phyloP scores from a whole-genome alignment of 768 basidiomycete species.

The Gautieria morchelliformis region DNA sequence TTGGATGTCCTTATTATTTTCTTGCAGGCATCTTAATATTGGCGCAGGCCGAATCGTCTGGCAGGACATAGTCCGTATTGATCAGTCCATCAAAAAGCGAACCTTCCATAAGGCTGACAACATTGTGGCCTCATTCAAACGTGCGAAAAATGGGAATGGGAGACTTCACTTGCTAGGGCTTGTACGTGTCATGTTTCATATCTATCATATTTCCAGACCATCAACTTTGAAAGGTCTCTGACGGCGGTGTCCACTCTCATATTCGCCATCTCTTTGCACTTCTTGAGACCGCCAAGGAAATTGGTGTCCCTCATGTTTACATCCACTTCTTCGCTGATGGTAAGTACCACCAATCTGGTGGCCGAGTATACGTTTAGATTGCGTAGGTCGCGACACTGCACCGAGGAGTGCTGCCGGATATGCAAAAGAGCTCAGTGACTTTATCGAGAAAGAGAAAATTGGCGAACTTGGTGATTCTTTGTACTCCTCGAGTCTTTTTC shows the following conservation, averaged over 20 bases:
- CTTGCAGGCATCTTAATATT: conserved; percentile 80
- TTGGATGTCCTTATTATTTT: not conserved
- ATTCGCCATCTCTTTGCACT: conserved; percentile 85
- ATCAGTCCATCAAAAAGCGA: conserved; percentile 81
- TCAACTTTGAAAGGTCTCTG: conserved; percentile 55
- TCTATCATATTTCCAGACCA: not conserved
- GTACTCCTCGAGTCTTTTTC: not conserved
- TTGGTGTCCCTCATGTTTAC: conserved; percentile 76
- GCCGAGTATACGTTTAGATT: not conserved
- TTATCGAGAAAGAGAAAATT: conserved; percentile 64
- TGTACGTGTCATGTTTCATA: conserved; percentile 31
- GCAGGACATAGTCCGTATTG: conserved; percentile 97
- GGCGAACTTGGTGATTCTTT: conserved; percentile 45
- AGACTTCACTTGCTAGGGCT: conserved; percentile 84
- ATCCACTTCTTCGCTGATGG: conserved; percentile 87
- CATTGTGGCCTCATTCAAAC: conserved; percentile 65
- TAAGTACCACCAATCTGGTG: not conserved
- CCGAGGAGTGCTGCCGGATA: conserved; percentile 76
- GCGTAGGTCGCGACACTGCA: conserved; percentile 76
- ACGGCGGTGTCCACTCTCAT: conserved; percentile 96
- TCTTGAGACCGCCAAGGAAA: conserved; percentile 81
- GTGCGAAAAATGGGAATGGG: conserved; percentile 74
- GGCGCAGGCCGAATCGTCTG: conserved; percentile 92
- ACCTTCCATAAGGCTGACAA: conserved; percentile 72
- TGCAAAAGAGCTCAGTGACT: conserved; percentile 65